Conservation (phyloP, 2,329 filamentous ascomycete species). For the Fusarium sp. region DNA sequence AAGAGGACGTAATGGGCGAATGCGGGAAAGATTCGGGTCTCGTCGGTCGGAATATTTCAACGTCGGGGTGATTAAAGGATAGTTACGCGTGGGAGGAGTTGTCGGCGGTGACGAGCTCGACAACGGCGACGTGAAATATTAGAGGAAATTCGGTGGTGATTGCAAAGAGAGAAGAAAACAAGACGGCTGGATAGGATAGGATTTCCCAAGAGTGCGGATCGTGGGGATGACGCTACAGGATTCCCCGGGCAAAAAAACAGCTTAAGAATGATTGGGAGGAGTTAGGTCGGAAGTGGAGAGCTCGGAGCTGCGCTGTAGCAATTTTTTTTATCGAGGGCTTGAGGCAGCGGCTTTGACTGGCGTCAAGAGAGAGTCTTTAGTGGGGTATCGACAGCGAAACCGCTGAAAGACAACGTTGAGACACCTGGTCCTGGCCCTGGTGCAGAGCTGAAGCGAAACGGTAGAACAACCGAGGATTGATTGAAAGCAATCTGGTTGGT, state of each 20-base stretch:
- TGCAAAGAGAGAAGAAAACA: constrained; percentile 31
- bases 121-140: constrained; percentile 11
- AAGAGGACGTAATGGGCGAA: constrained; percentile 28
- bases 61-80: constrained; percentile 14
- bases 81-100: neutral
- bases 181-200: constrained; percentile 36
- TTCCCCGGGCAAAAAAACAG: constrained; percentile 35
- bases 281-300: constrained; percentile 40
- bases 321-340: constrained; percentile 45
- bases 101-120: constrained; percentile 14
- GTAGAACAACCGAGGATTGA: constrained; percentile 24
- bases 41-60: constrained; percentile 26
- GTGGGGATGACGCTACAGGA: constrained; percentile 51
- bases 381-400: constrained; percentile 33
- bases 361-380: constrained; percentile 37
- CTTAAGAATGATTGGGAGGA: constrained; percentile 45
- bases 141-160: constrained; percentile 27
- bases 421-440: constrained; percentile 19
- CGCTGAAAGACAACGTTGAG: constrained; percentile 19
- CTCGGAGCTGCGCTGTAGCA: constrained; percentile 40
- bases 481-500: constrained; percentile 32
- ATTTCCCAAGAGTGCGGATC: constrained; percentile 49
- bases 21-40: constrained; percentile 22
- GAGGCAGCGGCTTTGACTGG: constrained; percentile 38
- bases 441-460: constrained; percentile 23